Base-by-base conservation (phyloP, 2,329 filamentous ascomycete genomes). In the Penicillium nordicum region DNA sequence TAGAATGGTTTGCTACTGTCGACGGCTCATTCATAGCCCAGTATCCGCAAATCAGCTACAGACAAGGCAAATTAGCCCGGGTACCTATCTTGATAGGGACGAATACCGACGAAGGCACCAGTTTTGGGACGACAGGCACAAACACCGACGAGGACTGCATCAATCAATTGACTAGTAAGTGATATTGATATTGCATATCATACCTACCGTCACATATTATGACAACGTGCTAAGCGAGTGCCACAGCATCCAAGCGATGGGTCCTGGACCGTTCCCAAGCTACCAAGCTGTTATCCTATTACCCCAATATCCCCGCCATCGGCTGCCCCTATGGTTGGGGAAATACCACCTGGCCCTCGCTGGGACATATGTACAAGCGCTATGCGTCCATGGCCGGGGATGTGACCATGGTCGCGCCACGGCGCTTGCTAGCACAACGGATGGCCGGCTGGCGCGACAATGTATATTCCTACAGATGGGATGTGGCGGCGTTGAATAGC, bases 71-170 rank as follows among this genome's bases (percentile, higher is more conserved):
- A 21, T 85, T 88, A 56, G 81, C 86, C 45, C 78, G 82, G 36
- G 83, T 89, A 0, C 84, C 86, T 1, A 79, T 88, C 38, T 76
- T 89, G 5, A 74, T 81, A 41, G 87, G 87, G 6, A 80, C 81
- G 32, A 88, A 88, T 68, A 82, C 80, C 1, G 87, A 89, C 62
- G 87, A 90, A 67, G 87, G 84, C 2, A 81, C 80, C 1, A 76
- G 76, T 4, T 87, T 86, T 62, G 80, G 78, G 2, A 77, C 78
- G 4, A 69, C 64, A 9, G 80, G 79, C 14, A 65, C 86, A 55
- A 79, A 85, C 67, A 83, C 79, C 1, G 80, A 78, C 25, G 78
- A 72, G 11, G 78, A 85, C 34, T 82, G 86, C 59, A 65, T 75
- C 34, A 66, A 68, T 25, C 71, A 70, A 43, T 57, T 71, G 32